Percentiles rank a stretch among this genome's conserved stretches.
phyloP scores from a whole-genome alignment of 2,329 filamentous ascomycete species.

The Fusarium abutilonis region DNA sequence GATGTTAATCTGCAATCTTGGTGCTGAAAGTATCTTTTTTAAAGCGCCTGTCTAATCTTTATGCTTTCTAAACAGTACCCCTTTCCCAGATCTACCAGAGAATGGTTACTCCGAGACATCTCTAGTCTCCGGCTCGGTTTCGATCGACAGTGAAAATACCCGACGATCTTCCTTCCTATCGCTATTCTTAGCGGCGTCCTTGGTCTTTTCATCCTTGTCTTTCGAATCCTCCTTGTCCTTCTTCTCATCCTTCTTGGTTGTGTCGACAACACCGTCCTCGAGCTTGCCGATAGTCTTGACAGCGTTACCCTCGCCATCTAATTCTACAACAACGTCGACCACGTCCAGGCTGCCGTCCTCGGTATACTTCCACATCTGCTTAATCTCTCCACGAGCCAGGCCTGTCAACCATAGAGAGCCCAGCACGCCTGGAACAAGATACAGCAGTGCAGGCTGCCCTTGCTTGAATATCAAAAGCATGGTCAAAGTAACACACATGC shows the following conservation, averaged over 20 bases:
- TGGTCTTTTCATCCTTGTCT: conserved; percentile 24
- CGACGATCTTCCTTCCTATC: conserved; percentile 41
- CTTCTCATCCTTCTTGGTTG: conserved; percentile 46
- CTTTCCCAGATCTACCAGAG: neutral
- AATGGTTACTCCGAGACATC: neutral
- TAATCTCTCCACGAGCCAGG: conserved; percentile 73
- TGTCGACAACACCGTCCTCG: conserved; percentile 52
- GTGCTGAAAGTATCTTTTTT: neutral
- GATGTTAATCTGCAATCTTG: neutral
- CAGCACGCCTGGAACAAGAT: conserved; percentile 88
- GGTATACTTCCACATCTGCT: conserved; percentile 81
- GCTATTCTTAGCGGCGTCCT: conserved; percentile 8
- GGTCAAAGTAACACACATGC: conserved; percentile 78
- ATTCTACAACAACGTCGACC: conserved; percentile 64
- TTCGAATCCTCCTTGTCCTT: conserved; percentile 38
- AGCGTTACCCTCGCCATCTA: conserved; percentile 60
- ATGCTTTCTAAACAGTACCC: neutral
- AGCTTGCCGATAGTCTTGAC: conserved; percentile 54
- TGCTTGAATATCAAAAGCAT: conserved; percentile 82
- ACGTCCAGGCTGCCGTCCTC: conserved; percentile 72
- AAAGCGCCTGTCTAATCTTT: neutral
- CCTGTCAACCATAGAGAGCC: conserved; percentile 80
- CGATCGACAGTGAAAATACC: conserved; percentile 51
- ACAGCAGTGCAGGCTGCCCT: conserved; percentile 89
- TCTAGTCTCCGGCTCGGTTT: conserved; percentile 39